Percentiles rank a stretch among this genome's conserved stretches.
Conservation (phyloP, 2,329 filamentous ascomycete genomes). For the Colletotrichum chrysophilum region DNA sequence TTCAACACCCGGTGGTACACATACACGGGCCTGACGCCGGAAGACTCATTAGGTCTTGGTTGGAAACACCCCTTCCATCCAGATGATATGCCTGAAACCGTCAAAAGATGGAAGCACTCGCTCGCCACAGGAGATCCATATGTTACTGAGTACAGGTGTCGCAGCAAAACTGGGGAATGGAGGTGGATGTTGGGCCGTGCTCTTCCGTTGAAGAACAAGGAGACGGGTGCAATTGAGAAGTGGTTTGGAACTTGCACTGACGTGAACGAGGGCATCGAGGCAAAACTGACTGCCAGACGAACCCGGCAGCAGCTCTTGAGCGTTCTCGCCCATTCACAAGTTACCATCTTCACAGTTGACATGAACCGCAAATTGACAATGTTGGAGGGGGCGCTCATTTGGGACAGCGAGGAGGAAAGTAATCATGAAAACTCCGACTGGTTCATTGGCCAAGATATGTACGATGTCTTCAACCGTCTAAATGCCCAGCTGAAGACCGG, state of each 20-base stretch:
- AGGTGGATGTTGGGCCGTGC: slow-evolving; percentile 81
- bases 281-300: slow-evolving; percentile 68
- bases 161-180: slow-evolving; percentile 70
- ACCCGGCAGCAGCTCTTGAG: slow-evolving; percentile 74
- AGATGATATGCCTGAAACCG: slow-evolving; percentile 67
- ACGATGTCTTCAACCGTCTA: slow-evolving; percentile 64
- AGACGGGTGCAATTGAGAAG: slow-evolving; percentile 72
- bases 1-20: slow-evolving; percentile 80
- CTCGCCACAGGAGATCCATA: slow-evolving; percentile 73
- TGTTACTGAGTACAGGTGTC: slow-evolving; percentile 73
- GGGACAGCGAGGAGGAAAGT: slow-evolving; percentile 42
- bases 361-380: slow-evolving; percentile 66
- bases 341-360: slow-evolving; percentile 78
- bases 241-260: slow-evolving; percentile 87
- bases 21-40: slow-evolving; percentile 72
- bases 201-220: slow-evolving; percentile 68
- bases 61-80: slow-evolving; percentile 73
- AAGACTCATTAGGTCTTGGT: slow-evolving; percentile 65
- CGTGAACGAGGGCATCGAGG: slow-evolving; percentile 75
- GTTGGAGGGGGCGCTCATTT: slow-evolving; percentile 71
- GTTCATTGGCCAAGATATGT: slow-evolving; percentile 67
- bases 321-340: slow-evolving; percentile 76
- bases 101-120: slow-evolving; percentile 64
- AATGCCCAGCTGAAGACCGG: slow-evolving; percentile 47
- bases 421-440: slow-evolving; percentile 46